Conservation (phyloP, 257 asterid species). For the Nicotiana undulata region DNA sequence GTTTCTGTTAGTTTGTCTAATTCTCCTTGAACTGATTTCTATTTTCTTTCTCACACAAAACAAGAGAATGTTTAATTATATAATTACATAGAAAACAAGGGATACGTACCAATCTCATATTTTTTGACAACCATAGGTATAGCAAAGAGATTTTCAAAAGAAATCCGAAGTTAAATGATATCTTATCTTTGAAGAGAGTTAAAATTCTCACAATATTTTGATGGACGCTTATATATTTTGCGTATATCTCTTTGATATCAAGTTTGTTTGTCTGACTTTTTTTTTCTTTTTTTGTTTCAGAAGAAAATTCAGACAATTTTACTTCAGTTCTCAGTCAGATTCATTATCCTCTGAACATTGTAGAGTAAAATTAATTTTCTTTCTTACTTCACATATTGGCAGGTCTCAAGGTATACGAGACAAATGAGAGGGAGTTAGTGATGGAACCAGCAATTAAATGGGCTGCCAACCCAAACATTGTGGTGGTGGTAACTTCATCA, state of each 20-base stretch:
- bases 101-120: neutral
- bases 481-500: constrained; percentile 37
- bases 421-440: constrained; percentile 79
- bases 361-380: neutral
- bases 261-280: neutral
- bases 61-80: neutral
- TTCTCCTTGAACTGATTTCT: neutral
- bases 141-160: neutral
- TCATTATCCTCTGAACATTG: neutral
- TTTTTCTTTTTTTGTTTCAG: no score
- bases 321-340: neutral
- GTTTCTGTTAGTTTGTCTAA: constrained; percentile 11
- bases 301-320: neutral
- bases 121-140: neutral
- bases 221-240: neutral
- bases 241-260: neutral
- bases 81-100: neutral
- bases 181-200: neutral
- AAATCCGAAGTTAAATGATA: neutral
- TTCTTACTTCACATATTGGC: neutral
- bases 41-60: neutral
- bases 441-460: constrained; percentile 75
- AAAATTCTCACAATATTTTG: neutral
- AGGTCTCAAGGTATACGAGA: constrained; percentile 77
- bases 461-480: constrained; percentile 83